Percentiles rank a stretch among this genome's conserved stretches.
Evolutionary conservation across 2,329 filamentous ascomycete species (phyloP).

Genomic region (Fusarium brachygibbosum): DNA sequence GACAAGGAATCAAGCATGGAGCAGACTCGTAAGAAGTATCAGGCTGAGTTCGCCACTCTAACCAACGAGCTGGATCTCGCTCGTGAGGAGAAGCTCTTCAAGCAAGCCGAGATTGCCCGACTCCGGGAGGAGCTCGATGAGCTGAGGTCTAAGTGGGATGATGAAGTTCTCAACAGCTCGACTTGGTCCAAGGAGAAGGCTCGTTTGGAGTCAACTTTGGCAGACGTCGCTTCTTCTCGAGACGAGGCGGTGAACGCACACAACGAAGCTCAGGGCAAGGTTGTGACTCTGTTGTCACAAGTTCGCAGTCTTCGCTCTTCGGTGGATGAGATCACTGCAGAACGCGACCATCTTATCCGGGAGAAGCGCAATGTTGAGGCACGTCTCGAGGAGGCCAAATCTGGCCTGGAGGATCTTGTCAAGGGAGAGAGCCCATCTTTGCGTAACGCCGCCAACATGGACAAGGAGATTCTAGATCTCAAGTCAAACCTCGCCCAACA

Average conservation of each 20-base stretch:
- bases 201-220: constrained; percentile 87
- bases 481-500: constrained; percentile 91
- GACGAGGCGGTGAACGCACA: constrained; percentile 95
- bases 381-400: constrained; percentile 86
- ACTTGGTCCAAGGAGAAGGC: constrained; percentile 99
- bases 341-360: constrained; percentile 85
- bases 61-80: constrained; percentile 95
- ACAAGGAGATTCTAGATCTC: constrained; percentile 89
- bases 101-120: constrained; percentile 86
- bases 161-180: constrained; percentile 96
- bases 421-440: constrained; percentile 88
- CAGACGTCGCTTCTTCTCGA: constrained; percentile 89
- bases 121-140: constrained; percentile 97
- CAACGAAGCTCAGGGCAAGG: constrained; percentile 93
- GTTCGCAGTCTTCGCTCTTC: constrained; percentile 86
- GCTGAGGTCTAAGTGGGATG: constrained; percentile 95
- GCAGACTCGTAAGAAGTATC: constrained; percentile 97
- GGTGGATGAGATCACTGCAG: constrained; percentile 86
- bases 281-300: constrained; percentile 90
- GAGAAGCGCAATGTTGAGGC: constrained; percentile 93
- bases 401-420: constrained; percentile 88
- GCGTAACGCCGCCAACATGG: constrained; percentile 88
- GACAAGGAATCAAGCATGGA: constrained; percentile 97
- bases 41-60: constrained; percentile 88
- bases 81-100: constrained; percentile 88